Conservation (phyloP, 176 grass and related monocot species). For the Calamus simplicifolius region DNA sequence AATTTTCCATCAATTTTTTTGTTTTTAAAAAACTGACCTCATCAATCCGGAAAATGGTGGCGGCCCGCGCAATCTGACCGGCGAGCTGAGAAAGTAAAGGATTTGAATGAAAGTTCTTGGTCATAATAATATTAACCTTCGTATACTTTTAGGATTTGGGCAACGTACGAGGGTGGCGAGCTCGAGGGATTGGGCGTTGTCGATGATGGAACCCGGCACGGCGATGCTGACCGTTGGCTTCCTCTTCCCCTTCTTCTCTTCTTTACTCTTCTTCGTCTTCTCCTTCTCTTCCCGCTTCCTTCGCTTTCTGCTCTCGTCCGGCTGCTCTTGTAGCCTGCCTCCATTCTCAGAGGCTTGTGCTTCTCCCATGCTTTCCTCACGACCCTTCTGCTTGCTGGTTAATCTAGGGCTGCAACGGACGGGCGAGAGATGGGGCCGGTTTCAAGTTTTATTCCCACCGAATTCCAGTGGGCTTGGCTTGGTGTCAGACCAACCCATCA, state of each 20-base stretch:
- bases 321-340: background rate
- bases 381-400: too few relatives aligned
- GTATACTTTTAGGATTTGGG: too few relatives aligned
- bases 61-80: constrained; percentile 81
- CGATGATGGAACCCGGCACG: constrained; percentile 70
- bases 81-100: constrained; percentile 39
- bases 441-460: too few relatives aligned
- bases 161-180: constrained; percentile 75
- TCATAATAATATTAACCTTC: too few relatives aligned
- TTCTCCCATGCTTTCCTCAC: background rate
- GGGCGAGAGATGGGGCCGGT: too few relatives aligned
- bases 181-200: constrained; percentile 92
- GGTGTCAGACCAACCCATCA: too few relatives aligned
- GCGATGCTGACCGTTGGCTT: constrained; percentile 78
- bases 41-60: constrained; percentile 78
- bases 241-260: constrained; percentile 14
- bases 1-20: too few relatives aligned
- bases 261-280: constrained; percentile 26
- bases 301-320: too few relatives aligned
- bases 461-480: too few relatives aligned
- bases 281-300: background rate
- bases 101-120: background rate
- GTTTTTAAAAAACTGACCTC: constrained; percentile 30
- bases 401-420: too few relatives aligned
- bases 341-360: background rate